A percentile compares a stretch with the other conserved stretches of the same genome.
These are phyloP conservation scores for Myxozyma vanderwaltii DNA, from an alignment of 805 yeast genomes.

Conservation along the genomic window DNA sequence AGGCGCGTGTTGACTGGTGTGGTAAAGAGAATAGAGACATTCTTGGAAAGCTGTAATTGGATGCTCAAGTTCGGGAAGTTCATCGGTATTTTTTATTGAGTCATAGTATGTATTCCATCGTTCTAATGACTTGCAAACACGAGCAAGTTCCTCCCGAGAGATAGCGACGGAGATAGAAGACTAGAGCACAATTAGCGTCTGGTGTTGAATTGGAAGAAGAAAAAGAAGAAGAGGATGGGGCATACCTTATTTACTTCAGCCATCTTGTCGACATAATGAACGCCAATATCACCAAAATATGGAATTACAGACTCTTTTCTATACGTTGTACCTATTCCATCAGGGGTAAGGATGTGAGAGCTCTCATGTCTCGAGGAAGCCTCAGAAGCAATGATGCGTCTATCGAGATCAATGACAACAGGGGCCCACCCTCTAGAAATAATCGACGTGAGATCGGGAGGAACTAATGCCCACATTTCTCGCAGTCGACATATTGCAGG, in stretches of 20 bases:
- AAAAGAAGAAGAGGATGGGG: too few relatives aligned
- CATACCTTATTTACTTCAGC: constrained; percentile 21
- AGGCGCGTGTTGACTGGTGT: constrained; percentile 36
- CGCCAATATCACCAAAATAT: constrained; percentile 82
- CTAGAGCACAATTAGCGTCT: background rate
- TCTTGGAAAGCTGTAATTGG: constrained; percentile 44
- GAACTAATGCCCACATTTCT: constrained; percentile 73
- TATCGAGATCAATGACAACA: constrained; percentile 82
- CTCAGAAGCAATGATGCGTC: constrained; percentile 64
- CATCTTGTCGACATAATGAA: constrained; percentile 47
- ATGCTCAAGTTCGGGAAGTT: constrained; percentile 25
- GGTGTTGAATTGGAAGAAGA: background rate
- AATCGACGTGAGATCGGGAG: constrained; percentile 57
- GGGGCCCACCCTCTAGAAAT: constrained; percentile 89
- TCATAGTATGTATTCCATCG: constrained; percentile 61
- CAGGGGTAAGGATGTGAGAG: constrained; percentile 79
- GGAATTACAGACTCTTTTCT: constrained; percentile 80
- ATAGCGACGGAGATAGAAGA: constrained; percentile 50
- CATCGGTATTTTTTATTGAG: constrained; percentile 4
- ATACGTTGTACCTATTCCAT: constrained; percentile 77
- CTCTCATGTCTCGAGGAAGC: constrained; percentile 57
- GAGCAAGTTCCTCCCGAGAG: constrained; percentile 64
- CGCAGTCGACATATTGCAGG: constrained; percentile 75
- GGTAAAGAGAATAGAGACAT: constrained; percentile 49
- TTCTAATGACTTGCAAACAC: constrained; percentile 69